phyloP scores from a whole-genome alignment of 1,284 basidiomycete genomes.

The Sporisorium iseilematis-ciliati region DNA sequence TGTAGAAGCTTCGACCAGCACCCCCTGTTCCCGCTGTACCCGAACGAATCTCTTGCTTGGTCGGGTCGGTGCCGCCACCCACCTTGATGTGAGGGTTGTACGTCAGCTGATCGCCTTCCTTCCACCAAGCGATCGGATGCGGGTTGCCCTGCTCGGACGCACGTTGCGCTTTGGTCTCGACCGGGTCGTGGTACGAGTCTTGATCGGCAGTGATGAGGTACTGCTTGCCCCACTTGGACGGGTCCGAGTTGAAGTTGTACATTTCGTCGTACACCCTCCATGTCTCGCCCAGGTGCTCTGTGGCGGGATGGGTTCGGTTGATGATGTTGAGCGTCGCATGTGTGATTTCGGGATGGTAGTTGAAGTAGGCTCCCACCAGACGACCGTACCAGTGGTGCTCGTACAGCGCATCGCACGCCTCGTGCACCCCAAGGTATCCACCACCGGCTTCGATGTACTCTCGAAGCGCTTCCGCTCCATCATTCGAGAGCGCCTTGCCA shows the following conservation, averaged over 20 bases:
- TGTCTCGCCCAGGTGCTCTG: conserved; percentile 40
- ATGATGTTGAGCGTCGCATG: conserved; percentile 47
- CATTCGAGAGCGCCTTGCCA: conserved; percentile 47
- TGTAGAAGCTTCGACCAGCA: conserved; percentile 56
- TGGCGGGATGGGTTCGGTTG: conserved; percentile 54
- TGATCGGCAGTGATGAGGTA: conserved; percentile 57
- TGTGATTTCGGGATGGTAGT: conserved; percentile 55
- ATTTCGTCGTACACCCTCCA: conserved; percentile 62
- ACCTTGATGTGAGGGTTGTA: conserved; percentile 46
- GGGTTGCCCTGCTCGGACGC: conserved; percentile 43
- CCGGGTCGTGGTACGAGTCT: conserved; percentile 45
- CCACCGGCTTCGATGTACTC: conserved; percentile 61
- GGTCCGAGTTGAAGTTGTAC: conserved; percentile 60
- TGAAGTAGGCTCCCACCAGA: conserved; percentile 58
- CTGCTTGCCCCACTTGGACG: conserved; percentile 43
- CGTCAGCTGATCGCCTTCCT: conserved; percentile 53
- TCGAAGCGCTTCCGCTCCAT: conserved; percentile 46
- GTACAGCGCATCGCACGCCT: conserved; percentile 56
- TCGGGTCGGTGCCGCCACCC: conserved; percentile 55
- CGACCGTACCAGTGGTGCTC: conserved; percentile 57
- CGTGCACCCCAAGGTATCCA: conserved; percentile 62
- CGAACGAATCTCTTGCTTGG: conserved; percentile 36
- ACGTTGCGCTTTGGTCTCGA: conserved; percentile 35
- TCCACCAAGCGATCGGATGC: conserved; percentile 64
- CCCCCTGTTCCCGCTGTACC: conserved; percentile 54